These are phyloP conservation scores for Sicyos edulis DNA, from an alignment of 306 rosid species.

Conservation along the genomic window DNA sequence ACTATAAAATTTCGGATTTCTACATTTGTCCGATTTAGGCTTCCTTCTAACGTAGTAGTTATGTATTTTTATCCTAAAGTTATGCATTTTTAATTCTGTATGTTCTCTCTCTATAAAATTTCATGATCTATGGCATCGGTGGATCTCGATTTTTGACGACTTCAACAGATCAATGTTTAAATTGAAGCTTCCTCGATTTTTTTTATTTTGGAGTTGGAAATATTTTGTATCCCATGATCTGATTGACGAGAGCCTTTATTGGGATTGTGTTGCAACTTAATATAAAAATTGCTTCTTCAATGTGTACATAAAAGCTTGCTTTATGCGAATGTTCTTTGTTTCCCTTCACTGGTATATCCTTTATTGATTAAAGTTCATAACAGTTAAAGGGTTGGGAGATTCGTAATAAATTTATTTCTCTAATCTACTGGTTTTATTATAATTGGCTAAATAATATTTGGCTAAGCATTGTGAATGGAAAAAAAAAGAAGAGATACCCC, in stretches of 20 bases:
- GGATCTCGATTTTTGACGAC: slow-evolving; percentile 11
- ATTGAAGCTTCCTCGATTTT: slow-evolving; percentile 9
- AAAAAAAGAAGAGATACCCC: no score
- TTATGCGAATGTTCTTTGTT: not conserved
- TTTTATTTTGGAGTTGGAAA: slow-evolving; percentile 1
- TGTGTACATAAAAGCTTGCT: not conserved
- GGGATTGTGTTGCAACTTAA: slow-evolving; percentile 2
- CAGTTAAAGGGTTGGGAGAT: no score
- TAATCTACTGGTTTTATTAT: no score
- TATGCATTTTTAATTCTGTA: slow-evolving; percentile 1
- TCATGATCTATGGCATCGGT: slow-evolving; percentile 16
- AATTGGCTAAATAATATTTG: not conserved
- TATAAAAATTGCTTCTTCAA: not conserved
- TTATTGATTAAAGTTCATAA: not conserved
- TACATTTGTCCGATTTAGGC: not conserved
- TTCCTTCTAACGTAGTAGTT: slow-evolving; percentile 4
- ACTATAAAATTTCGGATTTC: slow-evolving; percentile 3
- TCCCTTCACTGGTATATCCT: not conserved
- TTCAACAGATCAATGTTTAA: not conserved
- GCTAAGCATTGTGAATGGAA: not conserved
- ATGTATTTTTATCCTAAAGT: slow-evolving; percentile 10
- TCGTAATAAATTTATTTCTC: no score
- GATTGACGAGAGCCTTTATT: not conserved
- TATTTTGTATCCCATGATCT: not conserved
- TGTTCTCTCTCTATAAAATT: not conserved